phyloP scores from a whole-genome alignment of 768 basidiomycete species.

The Kwoniella newhampshirensis region DNA sequence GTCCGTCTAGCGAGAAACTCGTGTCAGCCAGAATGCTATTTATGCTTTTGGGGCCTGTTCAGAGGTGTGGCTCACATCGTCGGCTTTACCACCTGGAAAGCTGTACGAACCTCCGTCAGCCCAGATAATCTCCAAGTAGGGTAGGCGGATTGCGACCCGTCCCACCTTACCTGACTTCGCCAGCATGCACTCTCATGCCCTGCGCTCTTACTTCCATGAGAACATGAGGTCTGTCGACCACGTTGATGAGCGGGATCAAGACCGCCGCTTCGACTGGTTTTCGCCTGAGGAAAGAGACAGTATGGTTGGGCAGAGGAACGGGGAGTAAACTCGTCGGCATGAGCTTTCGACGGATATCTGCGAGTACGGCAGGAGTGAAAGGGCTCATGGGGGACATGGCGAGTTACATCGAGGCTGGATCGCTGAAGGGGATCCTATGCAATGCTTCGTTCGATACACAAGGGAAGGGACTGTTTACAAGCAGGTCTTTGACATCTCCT shows the following conservation, averaged over 20 bases:
- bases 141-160: background rate
- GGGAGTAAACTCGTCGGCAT: conserved; percentile 5
- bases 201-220: conserved; percentile 43
- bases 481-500: too few species aligned
- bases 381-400: conserved; percentile 2
- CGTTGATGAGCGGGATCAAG: conserved; percentile 47
- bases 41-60: background rate
- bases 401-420: conserved; percentile 1
- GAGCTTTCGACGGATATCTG: conserved; percentile 19
- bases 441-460: too few species aligned
- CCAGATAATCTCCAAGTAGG: too few species aligned
- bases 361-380: conserved; percentile 22
- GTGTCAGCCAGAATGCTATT: background rate
- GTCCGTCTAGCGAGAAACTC: conserved; percentile 20
- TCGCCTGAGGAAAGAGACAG: conserved; percentile 3
- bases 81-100: conserved; percentile 52
- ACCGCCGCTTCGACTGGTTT: conserved; percentile 43
- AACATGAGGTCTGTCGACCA: conserved; percentile 34
- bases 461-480: too few species aligned
- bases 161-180: conserved; percentile 48
- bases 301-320: conserved; percentile 21
- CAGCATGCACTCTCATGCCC: conserved; percentile 46
- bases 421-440: too few species aligned
- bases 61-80: conserved; percentile 30
- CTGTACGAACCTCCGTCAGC: too few species aligned